Conservation (phyloP, 176 grass and related monocot genomes). For the Panicum miliaceum region DNA sequence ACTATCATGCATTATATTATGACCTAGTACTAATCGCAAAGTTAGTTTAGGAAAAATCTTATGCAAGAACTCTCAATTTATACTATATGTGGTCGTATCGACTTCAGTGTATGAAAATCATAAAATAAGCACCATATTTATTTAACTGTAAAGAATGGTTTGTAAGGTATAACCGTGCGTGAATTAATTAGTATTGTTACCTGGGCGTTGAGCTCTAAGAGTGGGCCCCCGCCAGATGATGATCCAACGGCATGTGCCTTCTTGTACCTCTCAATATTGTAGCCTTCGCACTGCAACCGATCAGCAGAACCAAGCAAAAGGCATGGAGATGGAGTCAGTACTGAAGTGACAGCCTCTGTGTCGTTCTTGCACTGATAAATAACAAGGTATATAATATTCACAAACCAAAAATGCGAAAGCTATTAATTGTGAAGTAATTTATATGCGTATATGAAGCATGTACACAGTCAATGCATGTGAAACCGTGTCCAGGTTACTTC, state of each 20-base stretch:
- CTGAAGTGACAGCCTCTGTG: not conserved
- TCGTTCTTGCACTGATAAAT: not conserved
- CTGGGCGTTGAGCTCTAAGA: slow-evolving; percentile 67
- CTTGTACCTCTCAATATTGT: slow-evolving; percentile 81
- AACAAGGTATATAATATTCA: not conserved
- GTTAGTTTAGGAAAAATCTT: not conserved
- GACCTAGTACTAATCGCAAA: not conserved
- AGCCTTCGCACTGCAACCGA: slow-evolving; percentile 58
- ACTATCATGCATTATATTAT: not conserved
- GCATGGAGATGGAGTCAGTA: slow-evolving; percentile 17
- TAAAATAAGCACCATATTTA: not conserved
- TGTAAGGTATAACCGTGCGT: not conserved
- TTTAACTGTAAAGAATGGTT: not conserved
- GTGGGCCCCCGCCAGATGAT: slow-evolving; percentile 44
- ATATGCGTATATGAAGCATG: not conserved
- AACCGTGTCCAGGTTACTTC: slow-evolving; percentile 1
- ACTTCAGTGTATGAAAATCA: not conserved
- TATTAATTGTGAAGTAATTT: slow-evolving; percentile 18
- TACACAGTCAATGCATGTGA: slow-evolving; percentile 18
- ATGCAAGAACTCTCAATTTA: not conserved
- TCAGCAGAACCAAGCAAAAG: slow-evolving; percentile 24
- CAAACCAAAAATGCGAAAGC: not conserved
- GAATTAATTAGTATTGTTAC: slow-evolving; percentile 26
- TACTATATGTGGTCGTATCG: not conserved
- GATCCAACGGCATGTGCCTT: slow-evolving; percentile 68